A percentile compares a stretch with the other conserved stretches of the same genome.
phyloP scores from a whole-genome alignment of 1,284 basidiomycete species.

The Rhodotorula mucilaginosa region DNA sequence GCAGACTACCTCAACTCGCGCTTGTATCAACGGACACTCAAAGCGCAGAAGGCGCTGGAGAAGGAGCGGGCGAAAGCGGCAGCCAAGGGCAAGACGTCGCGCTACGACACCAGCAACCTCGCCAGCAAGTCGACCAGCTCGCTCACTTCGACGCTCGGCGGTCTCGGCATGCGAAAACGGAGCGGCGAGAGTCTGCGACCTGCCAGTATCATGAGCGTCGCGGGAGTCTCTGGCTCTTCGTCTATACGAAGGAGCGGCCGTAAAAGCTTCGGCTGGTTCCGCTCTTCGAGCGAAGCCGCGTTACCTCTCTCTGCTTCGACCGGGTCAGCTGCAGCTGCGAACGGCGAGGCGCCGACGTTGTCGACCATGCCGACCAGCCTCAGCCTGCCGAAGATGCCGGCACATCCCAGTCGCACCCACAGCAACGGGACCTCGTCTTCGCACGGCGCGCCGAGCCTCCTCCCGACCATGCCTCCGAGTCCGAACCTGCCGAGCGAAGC shows the following conservation, averaged over 20 bases:
- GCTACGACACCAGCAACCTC: conserved; percentile 15
- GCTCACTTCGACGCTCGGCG: conserved; percentile 6
- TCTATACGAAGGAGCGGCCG: conserved; percentile 14
- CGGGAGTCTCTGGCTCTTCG: conserved; percentile 19
- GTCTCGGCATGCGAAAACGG: neutral
- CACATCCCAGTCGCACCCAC: neutral
- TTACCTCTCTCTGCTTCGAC: conserved; percentile 10
- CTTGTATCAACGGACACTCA: conserved; percentile 38
- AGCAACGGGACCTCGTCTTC: no score
- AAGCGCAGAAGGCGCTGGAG: conserved; percentile 40
- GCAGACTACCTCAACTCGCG: conserved; percentile 36
- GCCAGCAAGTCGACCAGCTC: conserved; percentile 22
- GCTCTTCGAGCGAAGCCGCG: conserved; percentile 29
- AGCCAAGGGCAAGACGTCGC: conserved; percentile 31
- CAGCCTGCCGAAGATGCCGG: neutral
- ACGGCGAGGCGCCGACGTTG: neutral
- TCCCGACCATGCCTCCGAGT: conserved; percentile 6
- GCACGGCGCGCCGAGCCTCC: neutral
- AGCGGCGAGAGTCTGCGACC: conserved; percentile 20
- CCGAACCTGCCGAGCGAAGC: conserved; percentile 19
- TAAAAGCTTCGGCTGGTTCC: conserved; percentile 36
- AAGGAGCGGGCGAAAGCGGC: conserved; percentile 38
- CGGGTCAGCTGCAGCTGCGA: neutral
- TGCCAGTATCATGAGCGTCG: conserved; percentile 25
- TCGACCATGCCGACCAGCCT: conserved; percentile 1